Evolutionary conservation across 2,329 filamentous ascomycete genomes (phyloP), one percentile per base, ranked within the genome.

Genomic region (Chaetoscypha palmicola): DNA sequence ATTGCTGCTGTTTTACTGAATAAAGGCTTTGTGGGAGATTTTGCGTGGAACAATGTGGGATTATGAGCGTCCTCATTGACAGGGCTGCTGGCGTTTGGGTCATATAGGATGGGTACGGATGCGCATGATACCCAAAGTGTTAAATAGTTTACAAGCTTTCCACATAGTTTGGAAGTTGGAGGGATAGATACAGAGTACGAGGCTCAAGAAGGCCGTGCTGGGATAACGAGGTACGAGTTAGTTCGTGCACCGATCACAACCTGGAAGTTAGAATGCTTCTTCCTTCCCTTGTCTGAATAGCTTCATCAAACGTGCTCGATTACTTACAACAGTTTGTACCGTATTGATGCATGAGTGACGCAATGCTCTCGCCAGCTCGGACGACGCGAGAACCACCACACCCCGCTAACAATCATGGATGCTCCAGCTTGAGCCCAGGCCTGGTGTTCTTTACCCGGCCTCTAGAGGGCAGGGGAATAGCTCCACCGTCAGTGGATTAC

Each of bases 1-100:
- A 74, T 89, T 33, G 83, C 81, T 0, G 76, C 74, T 1, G 72
- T 83, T 44, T 63, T 89, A 8, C 58, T 88, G 26, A 82, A 84
- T 41, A 72, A 74, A n/a, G 81, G 81, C 0, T 85, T 84, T 55
- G 69, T 58, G 2, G 77, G 72, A 3, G 76, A 81, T 1, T 82
- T 83, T 46, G 52, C 46, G 28, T 61, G 58, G 59, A 50, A 47
- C 16, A 36, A 30, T 22, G 47, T 40, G 23, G 55, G 51, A 7
- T 48, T 56, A 19, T 48, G 43, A 42, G 10, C 5, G 14, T 39
- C 9, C 21, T 30, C 26, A 37, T 46, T 23, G 45, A 39, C 39
- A 37, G 22, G 31, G 32, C 41, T 24, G 43, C 41, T 31, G 50
- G 52, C 43, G 50, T 55, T 54, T 41, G 34, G 48, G 35, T 31